Evolutionary conservation across 345 rosid species (phyloP).

Genomic region (Murraya koenigii): DNA sequence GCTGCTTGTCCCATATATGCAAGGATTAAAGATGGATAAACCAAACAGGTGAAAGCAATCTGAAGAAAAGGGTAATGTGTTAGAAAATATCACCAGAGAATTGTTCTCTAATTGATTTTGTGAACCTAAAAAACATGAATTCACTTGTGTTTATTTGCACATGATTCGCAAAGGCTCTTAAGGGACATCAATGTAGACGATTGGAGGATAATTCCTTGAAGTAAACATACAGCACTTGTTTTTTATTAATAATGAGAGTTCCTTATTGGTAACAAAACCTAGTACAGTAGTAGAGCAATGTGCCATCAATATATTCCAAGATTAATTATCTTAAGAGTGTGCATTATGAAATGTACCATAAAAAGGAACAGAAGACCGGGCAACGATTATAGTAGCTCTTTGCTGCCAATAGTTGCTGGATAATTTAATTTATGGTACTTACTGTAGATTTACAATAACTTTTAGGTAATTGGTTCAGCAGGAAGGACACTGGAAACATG

Average conservation of each 20-base stretch:
- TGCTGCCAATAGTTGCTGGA: neutral
- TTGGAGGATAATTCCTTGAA: neutral
- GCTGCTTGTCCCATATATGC: conserved; percentile 99
- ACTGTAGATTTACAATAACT: neutral
- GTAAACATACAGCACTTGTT: neutral
- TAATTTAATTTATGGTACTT: neutral
- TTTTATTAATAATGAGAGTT: neutral
- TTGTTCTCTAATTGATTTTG: neutral
- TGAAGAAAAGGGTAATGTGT: conserved; percentile 32
- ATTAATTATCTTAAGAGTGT: neutral
- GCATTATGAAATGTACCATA: neutral
- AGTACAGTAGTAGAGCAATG: too few relatives aligned
- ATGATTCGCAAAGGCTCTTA: neutral
- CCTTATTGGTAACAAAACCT: neutral
- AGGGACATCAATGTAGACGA: neutral
- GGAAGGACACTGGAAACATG: neutral
- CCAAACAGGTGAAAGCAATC: conserved; percentile 89
- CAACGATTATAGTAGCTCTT: neutral
- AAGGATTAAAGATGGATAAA: conserved; percentile 90
- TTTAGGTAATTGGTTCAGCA: neutral
- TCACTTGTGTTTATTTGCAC: neutral
- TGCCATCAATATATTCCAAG: neutral
- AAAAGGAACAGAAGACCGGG: neutral
- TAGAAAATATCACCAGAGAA: neutral
- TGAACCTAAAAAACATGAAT: neutral